Base-by-base conservation (phyloP, 192 early-diverging fungal species). In the Jimgerdemannia flammicorona region DNA sequence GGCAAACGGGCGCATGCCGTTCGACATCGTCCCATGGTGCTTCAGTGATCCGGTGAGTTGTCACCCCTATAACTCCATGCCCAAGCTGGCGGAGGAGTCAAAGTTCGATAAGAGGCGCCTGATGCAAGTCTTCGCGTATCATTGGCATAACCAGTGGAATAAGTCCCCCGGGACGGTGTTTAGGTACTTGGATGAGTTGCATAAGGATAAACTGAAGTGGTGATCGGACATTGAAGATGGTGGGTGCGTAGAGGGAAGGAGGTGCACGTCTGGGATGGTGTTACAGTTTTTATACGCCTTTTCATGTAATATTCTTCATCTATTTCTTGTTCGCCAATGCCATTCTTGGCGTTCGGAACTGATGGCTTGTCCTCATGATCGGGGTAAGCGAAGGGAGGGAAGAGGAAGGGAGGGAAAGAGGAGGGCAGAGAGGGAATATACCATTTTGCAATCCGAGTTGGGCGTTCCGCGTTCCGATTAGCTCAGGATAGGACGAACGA, bases 61-160 rank as follows among this genome's bases (percentile, higher is more conserved):
- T 72, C 65, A 67, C 19, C 83, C 83, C 3, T 43, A 40, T 6
- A 84, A 84, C 43, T 80, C 78, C 1, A 84, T 84, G 83, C 83
- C 83, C 10, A 7, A 68, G 67, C 9, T 9, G 40, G 7, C 9
- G 6, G 66, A 80, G 9, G 80, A 82, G 70, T 41, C 73, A 3
- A 80, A 81, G 20, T 84, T 84, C 43, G 29, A 69, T 40, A 65
- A 76, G 43, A 69, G 81, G 3, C 73, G 74, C 43, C 63, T 84
- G 54, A 66, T 75, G 70, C 80, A 81, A 42, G 75, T 76, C 1
- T 84, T 84, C 76, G 78, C 83, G 6, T 84, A 75, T 40, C 83
- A 84, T 66, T 84, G 83, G 83, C 83, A 84, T 54, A 84, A 84
- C 66, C 80, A 84, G 67, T 84, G 83, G 83, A 75, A 80, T 43